Evolutionary conservation across 2,329 filamentous ascomycete genomes (phyloP), one percentile per base, ranked within the genome.

Genomic region (Aspergillus niger): DNA sequence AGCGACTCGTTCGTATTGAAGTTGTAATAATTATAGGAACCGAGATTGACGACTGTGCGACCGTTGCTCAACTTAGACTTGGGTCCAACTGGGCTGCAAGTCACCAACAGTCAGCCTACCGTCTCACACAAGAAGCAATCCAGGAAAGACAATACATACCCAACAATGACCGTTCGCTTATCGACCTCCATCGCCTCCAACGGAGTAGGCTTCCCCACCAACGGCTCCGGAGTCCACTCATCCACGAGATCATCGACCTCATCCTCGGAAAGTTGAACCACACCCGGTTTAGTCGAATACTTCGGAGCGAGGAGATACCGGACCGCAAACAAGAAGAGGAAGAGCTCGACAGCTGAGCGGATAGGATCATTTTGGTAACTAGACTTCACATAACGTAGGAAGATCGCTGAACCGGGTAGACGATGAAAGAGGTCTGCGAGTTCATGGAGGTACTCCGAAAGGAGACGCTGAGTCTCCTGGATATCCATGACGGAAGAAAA

Each of bases 291-390:
- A 73, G 93, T 97, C 65, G 91, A 92, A 79, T 99, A 99, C 56
- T 91, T 92, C 0, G 94, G 93, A 63, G 92, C 90, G 63, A 98
- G 83, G 57, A 99, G 83, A 77, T 99, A 99, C 65, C 93, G 88
- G 60, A 99, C 90, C 65, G 96, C 96, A 80, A 99, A 99, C 57
- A 99, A 86, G 69, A 99, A 91, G 61, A 99, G 84, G 67, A 98
- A 88, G 54, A 99, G 82, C 79, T 99, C 95, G 67, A 99, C 91
- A 41, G 91, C 92, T 55, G 92, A 96, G 57, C 96, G 90, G 59
- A 98, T 87, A 8, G 95, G 95, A 71, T 99, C 95, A 74, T 99
- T 90, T 80, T 99, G 95, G 81, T 99, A 98, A 75, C 92, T 97
- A 60, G 92, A 97, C 77, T 91, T 91, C 74, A 99, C 92, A 79